Percentiles rank a stretch among this genome's conserved stretches.
Conservation (phyloP, 2,329 filamentous ascomycete genomes). For the Diaporthe helianthi region DNA sequence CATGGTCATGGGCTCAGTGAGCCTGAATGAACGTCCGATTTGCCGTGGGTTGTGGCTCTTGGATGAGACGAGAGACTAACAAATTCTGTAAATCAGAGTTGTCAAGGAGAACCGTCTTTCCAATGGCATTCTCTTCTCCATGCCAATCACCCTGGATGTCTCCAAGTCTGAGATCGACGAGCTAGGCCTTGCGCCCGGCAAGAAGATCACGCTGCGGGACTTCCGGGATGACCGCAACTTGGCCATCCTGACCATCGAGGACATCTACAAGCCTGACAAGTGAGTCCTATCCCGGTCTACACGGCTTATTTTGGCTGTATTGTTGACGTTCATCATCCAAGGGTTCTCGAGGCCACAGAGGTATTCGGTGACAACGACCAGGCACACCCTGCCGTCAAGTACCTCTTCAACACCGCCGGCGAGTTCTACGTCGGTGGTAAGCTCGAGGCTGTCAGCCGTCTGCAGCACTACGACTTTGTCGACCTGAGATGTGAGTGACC, state of each 20-base stretch:
- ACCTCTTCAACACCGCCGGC: slow-evolving; percentile 80
- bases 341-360: slow-evolving; percentile 86
- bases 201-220: slow-evolving; percentile 87
- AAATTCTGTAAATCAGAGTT: slow-evolving; percentile 63
- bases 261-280: slow-evolving; percentile 97
- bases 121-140: slow-evolving; percentile 90
- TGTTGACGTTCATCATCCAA: slow-evolving; percentile 47
- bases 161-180: slow-evolving; percentile 76
- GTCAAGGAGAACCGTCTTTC: slow-evolving; percentile 86
- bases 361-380: slow-evolving; percentile 88
- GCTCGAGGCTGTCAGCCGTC: slow-evolving; percentile 91
- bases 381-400: slow-evolving; percentile 90
- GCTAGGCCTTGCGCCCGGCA: slow-evolving; percentile 77
- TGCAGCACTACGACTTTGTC: slow-evolving; percentile 99
- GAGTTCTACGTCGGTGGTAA: slow-evolving; percentile 97
- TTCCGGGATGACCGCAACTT: slow-evolving; percentile 96
- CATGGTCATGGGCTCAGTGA: background rate
- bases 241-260: slow-evolving; percentile 93
- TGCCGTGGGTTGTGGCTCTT: background rate
- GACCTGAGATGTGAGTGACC: slow-evolving; percentile 80
- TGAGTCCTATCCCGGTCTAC: slow-evolving; percentile 52
- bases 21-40: background rate
- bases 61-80: slow-evolving; percentile 13
- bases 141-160: slow-evolving; percentile 94
- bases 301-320: background rate